Base-by-base conservation (phyloP, 106 monocot species). In the Agapanthus africanus region DNA sequence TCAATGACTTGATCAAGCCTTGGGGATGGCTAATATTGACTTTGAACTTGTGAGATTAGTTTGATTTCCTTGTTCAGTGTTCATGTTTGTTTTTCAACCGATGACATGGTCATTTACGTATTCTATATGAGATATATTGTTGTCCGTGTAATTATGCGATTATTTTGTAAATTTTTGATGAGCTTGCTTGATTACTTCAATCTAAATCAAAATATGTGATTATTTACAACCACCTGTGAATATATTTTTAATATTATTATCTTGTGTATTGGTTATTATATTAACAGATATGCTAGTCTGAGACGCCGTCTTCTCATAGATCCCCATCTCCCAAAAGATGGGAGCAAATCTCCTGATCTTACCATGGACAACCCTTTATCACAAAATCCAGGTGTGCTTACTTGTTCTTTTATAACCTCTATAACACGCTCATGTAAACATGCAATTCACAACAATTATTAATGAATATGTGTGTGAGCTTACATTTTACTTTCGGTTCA, bases 281-380 rank as follows among this genome's bases (percentile, higher is more conserved):
- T 68, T 19, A 50, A 32, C 64, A 93, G 93, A 54, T 93, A 90
- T 76, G 93, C 82, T 54, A 79, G 65, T 60, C 64, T 93, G 66
- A 84, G 86, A 67, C 83, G 89, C 4, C 76, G 68, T 15, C 93
- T 89, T 69, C 62, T 93, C 28, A 57, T 93, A 63, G 86, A 90
- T 76, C 86, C 93, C 35, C 88, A 89, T 76, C 63, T 78, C 28
- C 40, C 78, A 3, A 89, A 85, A 70, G 89, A 89, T 75, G 89
- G 85, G 30, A 82, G 34, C 70, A 66, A 22, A 75, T 67, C 74
- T 70, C 77, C 82, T 23, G 72, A 82, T 75, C 77, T 77, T 27
- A 26, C 57, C 19, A 50, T 85, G 74, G 89, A 89, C 42, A 82
- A 89, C 74, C 89, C 89, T 16, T 66, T 89, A 57, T 89, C 89